Conservation (phyloP, 805 yeast genomes). For the Groenewaldozyma salmanticensis region DNA sequence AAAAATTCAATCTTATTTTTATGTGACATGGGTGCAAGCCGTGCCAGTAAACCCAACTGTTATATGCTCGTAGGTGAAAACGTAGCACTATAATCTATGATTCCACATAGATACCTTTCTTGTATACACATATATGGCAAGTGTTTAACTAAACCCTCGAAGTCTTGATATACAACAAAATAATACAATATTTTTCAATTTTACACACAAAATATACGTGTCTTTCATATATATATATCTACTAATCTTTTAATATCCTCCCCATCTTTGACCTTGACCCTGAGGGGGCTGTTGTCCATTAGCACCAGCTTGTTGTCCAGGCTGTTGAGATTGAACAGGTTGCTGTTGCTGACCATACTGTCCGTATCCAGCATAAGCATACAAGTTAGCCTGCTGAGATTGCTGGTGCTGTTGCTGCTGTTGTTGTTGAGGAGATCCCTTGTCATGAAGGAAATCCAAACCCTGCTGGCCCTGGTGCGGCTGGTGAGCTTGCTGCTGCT, state of each 20-base stretch:
- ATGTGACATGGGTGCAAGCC: too few species aligned
- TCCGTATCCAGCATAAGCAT: constrained; percentile 21
- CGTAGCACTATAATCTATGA: too few species aligned
- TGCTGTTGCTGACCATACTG: constrained; percentile 22
- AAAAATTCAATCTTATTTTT: too few species aligned
- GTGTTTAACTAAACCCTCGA: too few species aligned
- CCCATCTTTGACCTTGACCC: constrained; percentile 19
- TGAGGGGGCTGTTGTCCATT: background rate
- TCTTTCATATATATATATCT: background rate
- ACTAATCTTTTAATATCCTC: too few species aligned
- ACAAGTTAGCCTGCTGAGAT: constrained; percentile 17
- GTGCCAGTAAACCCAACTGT: too few species aligned
- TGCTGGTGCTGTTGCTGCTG: constrained; percentile 14
- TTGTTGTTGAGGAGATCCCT: constrained; percentile 15
- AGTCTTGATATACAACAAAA: too few species aligned
- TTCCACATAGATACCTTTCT: too few species aligned
- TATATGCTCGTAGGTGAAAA: too few species aligned
- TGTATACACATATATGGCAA: too few species aligned
- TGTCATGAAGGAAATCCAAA: constrained; percentile 7
- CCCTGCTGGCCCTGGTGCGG: constrained; percentile 20
- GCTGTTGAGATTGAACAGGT: too few species aligned
- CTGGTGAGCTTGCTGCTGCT: constrained; percentile 4
- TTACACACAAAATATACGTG: background rate
- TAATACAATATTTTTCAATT: background rate
- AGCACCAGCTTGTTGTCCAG: too few species aligned